A percentile compares a stretch with the other conserved stretches of the same genome.
These are phyloP conservation scores for Teratosphaeria pseudoeucalypti DNA, from an alignment of 2,329 filamentous ascomycete genomes.

Conservation along the genomic window DNA sequence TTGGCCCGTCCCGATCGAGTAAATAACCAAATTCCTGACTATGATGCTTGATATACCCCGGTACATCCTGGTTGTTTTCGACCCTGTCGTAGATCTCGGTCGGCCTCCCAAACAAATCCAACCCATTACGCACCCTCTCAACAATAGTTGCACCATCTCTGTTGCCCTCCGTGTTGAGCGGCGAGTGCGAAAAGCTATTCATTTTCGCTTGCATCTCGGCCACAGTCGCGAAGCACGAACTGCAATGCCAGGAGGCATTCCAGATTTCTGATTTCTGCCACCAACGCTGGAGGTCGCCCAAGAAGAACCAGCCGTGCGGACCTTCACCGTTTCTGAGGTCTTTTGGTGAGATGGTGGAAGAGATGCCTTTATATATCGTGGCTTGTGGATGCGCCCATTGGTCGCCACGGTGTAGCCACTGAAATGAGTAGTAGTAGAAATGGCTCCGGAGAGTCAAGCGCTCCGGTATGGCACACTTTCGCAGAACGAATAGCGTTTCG, in stretches of 20 bases:
- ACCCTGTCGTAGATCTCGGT: conserved; percentile 40
- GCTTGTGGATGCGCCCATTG: conserved; percentile 52
- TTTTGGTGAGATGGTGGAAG: conserved; percentile 42
- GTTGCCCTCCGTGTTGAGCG: conserved; percentile 42
- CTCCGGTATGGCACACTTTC: conserved; percentile 17
- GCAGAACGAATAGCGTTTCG: conserved; percentile 14
- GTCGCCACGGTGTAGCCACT: conserved; percentile 19
- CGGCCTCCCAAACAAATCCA: conserved; percentile 46
- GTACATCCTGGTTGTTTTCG: conserved; percentile 44
- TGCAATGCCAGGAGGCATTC: conserved; percentile 53
- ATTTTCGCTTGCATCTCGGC: conserved; percentile 47
- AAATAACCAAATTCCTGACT: conserved; percentile 29
- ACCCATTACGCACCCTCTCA: conserved; percentile 40
- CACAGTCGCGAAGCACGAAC: conserved; percentile 49
- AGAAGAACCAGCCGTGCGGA: conserved; percentile 18
- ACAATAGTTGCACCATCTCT: conserved; percentile 41
- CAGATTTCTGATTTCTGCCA: conserved; percentile 36
- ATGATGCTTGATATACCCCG: conserved; percentile 33
- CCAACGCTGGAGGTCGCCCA: conserved; percentile 12
- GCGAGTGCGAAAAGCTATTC: conserved; percentile 45
- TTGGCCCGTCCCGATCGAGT: conserved; percentile 30
- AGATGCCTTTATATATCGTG: conserved; percentile 41
- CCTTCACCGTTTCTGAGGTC: conserved; percentile 42
- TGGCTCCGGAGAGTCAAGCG: conserved; percentile 17
- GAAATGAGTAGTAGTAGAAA: conserved; percentile 23